Conservation (phyloP, 768 basidiomycete genomes). For the Mycena pura region DNA sequence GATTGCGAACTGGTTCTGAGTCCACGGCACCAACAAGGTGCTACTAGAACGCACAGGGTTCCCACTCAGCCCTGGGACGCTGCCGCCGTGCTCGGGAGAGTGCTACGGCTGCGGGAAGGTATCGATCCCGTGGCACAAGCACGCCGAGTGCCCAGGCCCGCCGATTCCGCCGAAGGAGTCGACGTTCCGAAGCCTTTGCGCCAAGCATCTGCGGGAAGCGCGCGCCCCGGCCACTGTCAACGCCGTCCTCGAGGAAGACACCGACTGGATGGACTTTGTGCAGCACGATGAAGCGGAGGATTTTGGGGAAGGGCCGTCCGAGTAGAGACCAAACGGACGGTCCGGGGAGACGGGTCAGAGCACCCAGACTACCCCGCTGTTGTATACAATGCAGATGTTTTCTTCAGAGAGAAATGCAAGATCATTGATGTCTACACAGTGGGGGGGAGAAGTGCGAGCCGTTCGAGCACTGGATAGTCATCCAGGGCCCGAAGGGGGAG, state of each 20-base stretch:
- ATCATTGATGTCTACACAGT: constrained; percentile 11
- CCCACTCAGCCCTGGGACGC: constrained; percentile 17
- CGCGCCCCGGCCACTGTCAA: not conserved
- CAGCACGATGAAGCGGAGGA: constrained; percentile 29
- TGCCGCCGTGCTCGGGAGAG: constrained; percentile 7
- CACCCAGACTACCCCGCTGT: not conserved
- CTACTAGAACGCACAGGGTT: constrained; percentile 1
- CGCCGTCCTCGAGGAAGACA: too few relatives aligned
- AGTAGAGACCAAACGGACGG: constrained; percentile 20
- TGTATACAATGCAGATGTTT: not conserved
- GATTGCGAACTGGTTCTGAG: not conserved
- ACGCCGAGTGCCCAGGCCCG: constrained; percentile 5
- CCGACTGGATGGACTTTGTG: constrained; percentile 18
- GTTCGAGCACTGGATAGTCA: constrained; percentile 29
- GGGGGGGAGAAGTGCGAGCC: constrained; percentile 21
- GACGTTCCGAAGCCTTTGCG: not conserved
- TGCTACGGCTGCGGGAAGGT: constrained; percentile 21
- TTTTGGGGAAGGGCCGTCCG: constrained; percentile 31
- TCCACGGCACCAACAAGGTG: not conserved
- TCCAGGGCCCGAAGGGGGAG: constrained; percentile 25
- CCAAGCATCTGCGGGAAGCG: not conserved
- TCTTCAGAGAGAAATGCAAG: constrained; percentile 3
- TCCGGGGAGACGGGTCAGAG: constrained; percentile 5
- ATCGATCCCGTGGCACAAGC: not conserved
- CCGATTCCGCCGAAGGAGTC: constrained; percentile 5